These are phyloP conservation scores for Flaveria floridana DNA, from an alignment of 140 eudicot genomes.

Conservation along the genomic window DNA sequence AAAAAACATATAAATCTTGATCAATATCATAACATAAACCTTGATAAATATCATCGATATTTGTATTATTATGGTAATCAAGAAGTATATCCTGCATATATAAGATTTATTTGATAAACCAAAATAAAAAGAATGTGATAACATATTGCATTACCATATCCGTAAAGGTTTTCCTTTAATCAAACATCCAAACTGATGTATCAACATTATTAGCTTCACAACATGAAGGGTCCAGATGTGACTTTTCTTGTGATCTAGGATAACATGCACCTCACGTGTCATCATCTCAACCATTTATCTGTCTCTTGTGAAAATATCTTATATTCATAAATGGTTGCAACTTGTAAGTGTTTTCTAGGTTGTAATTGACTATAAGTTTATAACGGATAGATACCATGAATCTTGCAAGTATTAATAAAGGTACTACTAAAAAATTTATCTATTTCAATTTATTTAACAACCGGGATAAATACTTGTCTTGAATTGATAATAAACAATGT, in stretches of 20 bases:
- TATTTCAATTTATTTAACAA: background rate
- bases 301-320: background rate
- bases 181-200: background rate
- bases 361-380: background rate
- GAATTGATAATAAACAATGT: too few species aligned
- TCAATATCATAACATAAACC: background rate
- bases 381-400: too few species aligned
- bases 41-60: background rate
- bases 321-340: constrained; percentile 5
- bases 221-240: background rate
- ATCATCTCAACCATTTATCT: background rate
- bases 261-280: background rate
- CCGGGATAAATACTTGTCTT: background rate
- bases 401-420: too few species aligned
- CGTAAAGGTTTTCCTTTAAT: background rate
- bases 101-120: background rate
- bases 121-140: background rate
- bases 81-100: background rate
- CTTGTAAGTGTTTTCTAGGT: background rate
- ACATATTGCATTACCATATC: background rate
- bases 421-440: too few species aligned
- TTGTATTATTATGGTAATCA: background rate
- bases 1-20: background rate
- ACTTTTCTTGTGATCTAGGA: background rate
- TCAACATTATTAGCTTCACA: background rate